Evolutionary conservation across 176 grass and related monocot genomes (phyloP).

Genomic region (Carex myosuroides): DNA sequence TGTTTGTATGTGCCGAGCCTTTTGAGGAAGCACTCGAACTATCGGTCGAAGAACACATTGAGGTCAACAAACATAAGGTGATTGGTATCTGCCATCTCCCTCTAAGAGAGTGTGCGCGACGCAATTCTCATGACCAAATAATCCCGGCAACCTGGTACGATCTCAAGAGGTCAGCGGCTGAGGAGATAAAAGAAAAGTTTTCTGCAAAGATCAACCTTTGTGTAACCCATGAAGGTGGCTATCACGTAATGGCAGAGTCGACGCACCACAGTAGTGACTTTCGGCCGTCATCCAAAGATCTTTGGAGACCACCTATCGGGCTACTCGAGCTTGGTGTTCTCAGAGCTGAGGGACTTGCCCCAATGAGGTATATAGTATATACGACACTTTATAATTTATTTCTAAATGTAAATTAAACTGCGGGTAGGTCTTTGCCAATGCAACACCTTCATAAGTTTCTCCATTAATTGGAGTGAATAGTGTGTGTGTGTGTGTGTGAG

Average conservation of each 20-base stretch:
- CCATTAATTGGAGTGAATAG: background rate
- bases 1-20: constrained; percentile 36
- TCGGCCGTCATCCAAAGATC: constrained; percentile 47
- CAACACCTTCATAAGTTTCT: background rate
- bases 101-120: background rate
- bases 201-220: constrained; percentile 17
- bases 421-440: background rate
- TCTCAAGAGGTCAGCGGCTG: background rate
- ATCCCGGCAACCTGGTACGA: constrained; percentile 16
- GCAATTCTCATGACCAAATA: background rate
- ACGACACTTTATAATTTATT: background rate
- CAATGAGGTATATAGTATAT: constrained; percentile 25
- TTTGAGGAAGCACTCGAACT: constrained; percentile 29
- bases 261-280: constrained; percentile 80
- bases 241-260: constrained; percentile 84
- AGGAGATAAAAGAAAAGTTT: constrained; percentile 22
- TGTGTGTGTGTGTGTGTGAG: background rate
- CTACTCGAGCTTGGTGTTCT: constrained; percentile 75
- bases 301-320: constrained; percentile 43
- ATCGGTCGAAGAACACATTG: constrained; percentile 22
- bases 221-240: constrained; percentile 64
- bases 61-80: constrained; percentile 21
- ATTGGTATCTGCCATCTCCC: constrained; percentile 20
- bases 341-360: constrained; percentile 35
- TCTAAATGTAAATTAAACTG: background rate